Conservation (phyloP, 306 rosid genomes). For the Cicer cuneatum region DNA sequence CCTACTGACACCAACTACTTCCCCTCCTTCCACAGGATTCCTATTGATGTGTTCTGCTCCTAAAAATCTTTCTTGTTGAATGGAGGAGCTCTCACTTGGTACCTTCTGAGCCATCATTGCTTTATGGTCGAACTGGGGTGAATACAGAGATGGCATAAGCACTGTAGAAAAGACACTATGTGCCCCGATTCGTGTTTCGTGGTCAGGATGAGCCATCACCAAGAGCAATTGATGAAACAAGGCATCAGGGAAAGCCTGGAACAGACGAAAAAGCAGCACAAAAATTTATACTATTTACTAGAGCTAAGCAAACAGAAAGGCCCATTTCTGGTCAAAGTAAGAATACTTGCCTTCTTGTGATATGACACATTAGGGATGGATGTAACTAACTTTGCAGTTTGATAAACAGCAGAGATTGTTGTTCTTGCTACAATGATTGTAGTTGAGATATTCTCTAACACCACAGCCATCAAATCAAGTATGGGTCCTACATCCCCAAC, state of each 20-base stretch:
- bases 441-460: slow-evolving; percentile 73
- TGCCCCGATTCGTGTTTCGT: slow-evolving; percentile 85
- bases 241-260: slow-evolving; percentile 93
- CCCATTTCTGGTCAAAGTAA: slow-evolving; percentile 31
- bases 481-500: slow-evolving; percentile 91
- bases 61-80: slow-evolving; percentile 48
- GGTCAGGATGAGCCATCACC: slow-evolving; percentile 88
- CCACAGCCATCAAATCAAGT: slow-evolving; percentile 88
- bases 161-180: slow-evolving; percentile 73
- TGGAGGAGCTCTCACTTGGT: slow-evolving; percentile 54
- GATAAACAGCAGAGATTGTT: slow-evolving; percentile 78
- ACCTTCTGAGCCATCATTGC: slow-evolving; percentile 45
- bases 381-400: slow-evolving; percentile 71
- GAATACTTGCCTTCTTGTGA: slow-evolving; percentile 72
- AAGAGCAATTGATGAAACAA: slow-evolving; percentile 91
- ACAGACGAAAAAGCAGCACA: slow-evolving; percentile 31
- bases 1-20: slow-evolving; percentile 42
- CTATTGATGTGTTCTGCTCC: slow-evolving; percentile 48
- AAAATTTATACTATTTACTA: slow-evolving; percentile 42
- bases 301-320: slow-evolving; percentile 33
- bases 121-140: slow-evolving; percentile 59
- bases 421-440: slow-evolving; percentile 67
- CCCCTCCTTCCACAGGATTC: slow-evolving; percentile 47
- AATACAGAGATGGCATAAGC: slow-evolving; percentile 71
- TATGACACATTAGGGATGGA: slow-evolving; percentile 82